Evolutionary conservation across 192 early-diverging fungal genomes (phyloP), one percentile per base, ranked within the genome.

Genomic region (Coemansia reversa): DNA sequence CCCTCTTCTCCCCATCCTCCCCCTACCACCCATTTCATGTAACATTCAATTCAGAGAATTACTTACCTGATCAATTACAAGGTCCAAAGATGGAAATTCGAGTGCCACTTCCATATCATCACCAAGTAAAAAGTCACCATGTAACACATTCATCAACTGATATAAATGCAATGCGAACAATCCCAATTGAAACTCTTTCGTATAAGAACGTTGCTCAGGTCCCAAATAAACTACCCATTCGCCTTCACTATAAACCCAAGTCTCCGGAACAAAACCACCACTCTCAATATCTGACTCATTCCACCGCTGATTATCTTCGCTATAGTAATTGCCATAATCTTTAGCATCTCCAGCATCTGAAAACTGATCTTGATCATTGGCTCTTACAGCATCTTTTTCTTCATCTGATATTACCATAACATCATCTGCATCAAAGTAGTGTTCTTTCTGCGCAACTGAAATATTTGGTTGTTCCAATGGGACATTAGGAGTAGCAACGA

Each of bases 181-280:
- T 18, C 28, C 52, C 29, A 7, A 22, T 58, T 79, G 76, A 51
- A 66, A 54, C 14, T 73, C 67, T 4, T 23, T 23, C 16, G 39
- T 60, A 50, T 64, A 79, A 39, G 71, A 66, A 24, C 30, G 51
- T 58, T 79, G 76, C 20, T 50, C 57, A 1, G 67, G 70, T 22
- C 76, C 76, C 59, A 79, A 30, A 32, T 73, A 79, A 32, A 70
- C 54, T 71, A 79, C 63, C 76, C 76, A 79, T 52, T 79, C 63
- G 63, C 56, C 64, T 14, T 78, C 76, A 64, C 67, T 62, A 30
- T 51, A 60, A 45, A 79, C 70, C 76, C 76, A 79, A 5, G 61
- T 63, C 63, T 74, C 76, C 3, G 76, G 71, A 0, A 69, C 69
- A 2, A 30, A 20, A 16, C 32, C 24, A 23, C 32, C 35, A 55